A percentile compares a stretch with the other conserved stretches of the same genome.
These are phyloP conservation scores for Pestalotiopsis sp. DNA, from an alignment of 2,329 filamentous ascomycete species.

Conservation along the genomic window DNA sequence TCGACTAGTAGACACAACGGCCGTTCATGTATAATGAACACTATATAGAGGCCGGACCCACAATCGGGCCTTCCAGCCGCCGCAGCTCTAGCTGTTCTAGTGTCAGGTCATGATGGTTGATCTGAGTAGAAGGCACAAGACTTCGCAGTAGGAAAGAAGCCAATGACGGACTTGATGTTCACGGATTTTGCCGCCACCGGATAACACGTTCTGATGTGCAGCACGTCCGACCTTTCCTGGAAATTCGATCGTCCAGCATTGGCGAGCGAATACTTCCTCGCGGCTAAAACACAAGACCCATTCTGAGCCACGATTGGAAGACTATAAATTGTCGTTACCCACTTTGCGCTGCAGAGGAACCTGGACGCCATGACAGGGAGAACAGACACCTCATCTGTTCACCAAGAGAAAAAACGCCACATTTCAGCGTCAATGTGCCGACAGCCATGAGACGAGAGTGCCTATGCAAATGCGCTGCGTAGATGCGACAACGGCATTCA, in stretches of 20 bases:
- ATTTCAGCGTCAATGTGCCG: background rate
- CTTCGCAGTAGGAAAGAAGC: background rate
- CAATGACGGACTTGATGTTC: background rate
- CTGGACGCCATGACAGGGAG: background rate
- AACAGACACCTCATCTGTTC: background rate
- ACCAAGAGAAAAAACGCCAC: background rate
- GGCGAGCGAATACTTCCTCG: background rate
- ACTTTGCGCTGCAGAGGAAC: background rate
- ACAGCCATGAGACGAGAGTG: background rate
- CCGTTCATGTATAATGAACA: background rate
- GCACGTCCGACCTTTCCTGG: background rate
- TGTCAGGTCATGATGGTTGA: background rate
- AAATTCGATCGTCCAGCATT: background rate
- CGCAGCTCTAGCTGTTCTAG: background rate
- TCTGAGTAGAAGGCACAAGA: background rate
- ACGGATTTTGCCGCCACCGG: background rate
- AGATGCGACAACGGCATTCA: background rate
- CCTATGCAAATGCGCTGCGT: background rate
- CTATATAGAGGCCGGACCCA: background rate
- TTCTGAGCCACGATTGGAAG: background rate
- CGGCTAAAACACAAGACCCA: background rate
- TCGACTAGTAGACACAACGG: background rate
- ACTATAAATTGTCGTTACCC: background rate
- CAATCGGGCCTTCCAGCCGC: constrained; percentile 11
- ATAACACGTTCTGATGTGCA: background rate